A percentile compares a stretch with the other conserved stretches of the same genome.
Conservation (phyloP, 805 yeast species). For the Starmerella vaccinii region DNA sequence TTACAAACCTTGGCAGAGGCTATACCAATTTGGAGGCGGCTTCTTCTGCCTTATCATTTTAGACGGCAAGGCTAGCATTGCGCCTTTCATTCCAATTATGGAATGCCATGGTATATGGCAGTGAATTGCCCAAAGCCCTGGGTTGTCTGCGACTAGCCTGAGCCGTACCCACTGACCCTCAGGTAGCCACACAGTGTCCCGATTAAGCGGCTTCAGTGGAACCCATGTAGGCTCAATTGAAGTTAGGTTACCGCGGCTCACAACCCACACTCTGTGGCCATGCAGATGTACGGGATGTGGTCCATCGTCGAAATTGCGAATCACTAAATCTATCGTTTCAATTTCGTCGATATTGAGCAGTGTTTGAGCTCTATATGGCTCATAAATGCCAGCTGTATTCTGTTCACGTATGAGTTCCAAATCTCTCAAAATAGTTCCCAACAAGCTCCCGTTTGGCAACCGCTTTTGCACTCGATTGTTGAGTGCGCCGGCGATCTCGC, state of each 20-base stretch:
- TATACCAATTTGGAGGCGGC: constrained; percentile 27
- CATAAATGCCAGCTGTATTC: background rate
- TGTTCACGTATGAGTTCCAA: background rate
- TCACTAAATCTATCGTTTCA: constrained; percentile 54
- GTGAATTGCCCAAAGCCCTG: constrained; percentile 92
- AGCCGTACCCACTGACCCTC: constrained; percentile 56
- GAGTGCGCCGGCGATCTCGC: constrained; percentile 3
- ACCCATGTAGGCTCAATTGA: constrained; percentile 9
- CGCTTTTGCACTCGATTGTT: background rate
- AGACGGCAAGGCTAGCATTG: constrained; percentile 25
- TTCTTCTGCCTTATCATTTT: constrained; percentile 15
- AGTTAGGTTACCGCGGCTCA: constrained; percentile 47
- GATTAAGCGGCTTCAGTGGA: constrained; percentile 43
- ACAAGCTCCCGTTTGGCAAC: background rate
- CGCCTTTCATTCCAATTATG: constrained; percentile 59
- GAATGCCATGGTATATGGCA: constrained; percentile 86
- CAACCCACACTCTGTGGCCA: constrained; percentile 74
- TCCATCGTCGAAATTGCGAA: constrained; percentile 76
- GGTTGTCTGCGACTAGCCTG: constrained; percentile 73
- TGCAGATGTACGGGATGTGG: constrained; percentile 92
- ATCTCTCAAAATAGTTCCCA: background rate
- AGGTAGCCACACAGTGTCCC: constrained; percentile 64
- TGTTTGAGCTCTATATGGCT: background rate
- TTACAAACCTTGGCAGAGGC: background rate
- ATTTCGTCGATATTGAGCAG: background rate